Evolutionary conservation across 768 basidiomycete genomes (phyloP).

Genomic region (Trametopsis cervina): DNA sequence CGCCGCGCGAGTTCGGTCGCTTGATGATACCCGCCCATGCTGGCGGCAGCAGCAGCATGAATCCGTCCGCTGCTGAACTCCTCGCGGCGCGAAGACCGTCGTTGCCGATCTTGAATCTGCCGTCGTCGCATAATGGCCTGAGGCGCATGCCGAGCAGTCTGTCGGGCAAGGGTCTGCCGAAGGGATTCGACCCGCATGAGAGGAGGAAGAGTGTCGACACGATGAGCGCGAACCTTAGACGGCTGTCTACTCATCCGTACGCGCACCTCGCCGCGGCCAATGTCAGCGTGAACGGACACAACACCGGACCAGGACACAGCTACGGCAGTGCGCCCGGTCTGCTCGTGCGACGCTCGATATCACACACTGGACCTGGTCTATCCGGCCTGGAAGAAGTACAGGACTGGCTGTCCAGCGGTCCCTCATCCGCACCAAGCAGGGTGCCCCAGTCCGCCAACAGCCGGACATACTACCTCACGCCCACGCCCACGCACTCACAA

Average conservation of each 20-base stretch:
- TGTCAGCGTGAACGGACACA: constrained; percentile 1
- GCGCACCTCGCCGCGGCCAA: constrained; percentile 20
- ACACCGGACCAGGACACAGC: neutral
- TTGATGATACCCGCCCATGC: too few species aligned
- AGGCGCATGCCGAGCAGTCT: neutral
- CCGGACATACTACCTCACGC: neutral
- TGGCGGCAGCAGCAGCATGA: too few species aligned
- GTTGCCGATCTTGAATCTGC: constrained; percentile 7
- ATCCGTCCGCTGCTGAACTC: neutral
- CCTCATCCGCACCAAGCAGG: neutral
- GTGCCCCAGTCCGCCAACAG: neutral
- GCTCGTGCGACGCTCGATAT: neutral
- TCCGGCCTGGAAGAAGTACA: neutral
- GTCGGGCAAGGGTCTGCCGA: constrained; percentile 3
- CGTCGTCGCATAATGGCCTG: neutral
- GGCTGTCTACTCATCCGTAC: constrained; percentile 21
- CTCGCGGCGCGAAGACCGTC: constrained; percentile 8
- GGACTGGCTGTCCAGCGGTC: neutral
- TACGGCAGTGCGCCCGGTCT: neutral
- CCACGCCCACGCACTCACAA: neutral
- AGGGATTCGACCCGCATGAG: constrained; percentile 15
- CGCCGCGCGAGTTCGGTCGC: too few species aligned
- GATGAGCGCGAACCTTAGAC: constrained; percentile 7
- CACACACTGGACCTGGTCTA: neutral
- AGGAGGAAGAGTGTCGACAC: constrained; percentile 19